phyloP scores from a whole-genome alignment of 352 stramenopile genomes.

The Porosira glacialis region DNA sequence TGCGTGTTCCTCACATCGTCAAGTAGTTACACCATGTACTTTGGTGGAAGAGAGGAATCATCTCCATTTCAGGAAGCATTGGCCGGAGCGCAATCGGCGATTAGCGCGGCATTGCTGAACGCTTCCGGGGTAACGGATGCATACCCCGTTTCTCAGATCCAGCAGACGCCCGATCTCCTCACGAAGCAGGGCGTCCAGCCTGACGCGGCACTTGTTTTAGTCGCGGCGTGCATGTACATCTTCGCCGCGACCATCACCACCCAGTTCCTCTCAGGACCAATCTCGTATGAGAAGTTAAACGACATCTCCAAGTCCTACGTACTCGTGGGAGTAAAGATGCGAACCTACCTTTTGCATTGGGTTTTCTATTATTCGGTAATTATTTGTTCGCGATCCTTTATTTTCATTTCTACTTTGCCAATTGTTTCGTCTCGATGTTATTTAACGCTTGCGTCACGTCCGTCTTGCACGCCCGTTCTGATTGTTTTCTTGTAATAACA shows the following conservation, averaged over 20 bases:
- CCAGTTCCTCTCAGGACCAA: background rate
- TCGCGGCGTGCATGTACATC: slow-evolving; percentile 19
- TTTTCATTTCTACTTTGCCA: too few species aligned
- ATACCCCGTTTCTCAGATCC: slow-evolving; percentile 8
- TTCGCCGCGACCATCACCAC: slow-evolving; percentile 3
- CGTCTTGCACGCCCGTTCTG: too few species aligned
- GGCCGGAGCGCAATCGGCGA: background rate
- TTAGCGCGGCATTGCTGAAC: background rate
- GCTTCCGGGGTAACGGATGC: background rate
- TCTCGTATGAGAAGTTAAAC: background rate
- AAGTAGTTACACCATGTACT: background rate
- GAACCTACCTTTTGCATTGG: slow-evolving; percentile 43
- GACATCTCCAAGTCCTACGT: background rate
- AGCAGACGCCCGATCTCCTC: slow-evolving; percentile 12
- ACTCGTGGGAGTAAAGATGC: slow-evolving; percentile 4
- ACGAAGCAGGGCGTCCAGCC: slow-evolving; percentile 11
- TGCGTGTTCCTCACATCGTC: background rate
- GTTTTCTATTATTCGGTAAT: slow-evolving; percentile 29
- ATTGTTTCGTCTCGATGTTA: too few species aligned
- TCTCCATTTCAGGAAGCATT: background rate
- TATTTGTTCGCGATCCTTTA: too few species aligned
- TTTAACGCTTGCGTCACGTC: too few species aligned
- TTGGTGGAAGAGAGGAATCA: background rate
- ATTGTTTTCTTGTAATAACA: too few species aligned
- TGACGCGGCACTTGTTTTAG: slow-evolving; percentile 6